Evolutionary conservation across 495 filamentous ascomycete genomes (phyloP).

Genomic region (Letharia columbiana): DNA sequence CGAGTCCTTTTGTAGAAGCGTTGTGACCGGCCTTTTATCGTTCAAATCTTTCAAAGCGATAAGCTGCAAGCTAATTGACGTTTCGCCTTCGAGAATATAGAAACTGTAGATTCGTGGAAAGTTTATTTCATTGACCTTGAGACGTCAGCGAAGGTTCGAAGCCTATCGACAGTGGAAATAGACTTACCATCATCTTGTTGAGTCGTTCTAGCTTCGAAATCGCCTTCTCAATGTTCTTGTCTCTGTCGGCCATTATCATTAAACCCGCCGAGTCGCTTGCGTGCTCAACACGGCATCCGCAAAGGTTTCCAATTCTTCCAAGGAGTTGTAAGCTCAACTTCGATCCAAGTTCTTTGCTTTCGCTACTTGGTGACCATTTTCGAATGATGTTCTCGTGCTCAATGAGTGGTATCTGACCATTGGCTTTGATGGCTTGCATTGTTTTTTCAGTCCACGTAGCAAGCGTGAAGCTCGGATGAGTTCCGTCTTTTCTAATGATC

Average conservation of each 20-base stretch:
- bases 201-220: slow-evolving; percentile 15
- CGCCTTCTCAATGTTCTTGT: slow-evolving; percentile 10
- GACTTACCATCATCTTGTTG: slow-evolving; percentile 13
- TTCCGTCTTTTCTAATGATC: neutral
- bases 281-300: slow-evolving; percentile 7
- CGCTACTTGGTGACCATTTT: slow-evolving; percentile 6
- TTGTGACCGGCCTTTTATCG: slow-evolving; percentile 11
- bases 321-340: neutral
- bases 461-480: neutral
- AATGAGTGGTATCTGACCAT: slow-evolving; percentile 1
- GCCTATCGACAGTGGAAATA: neutral
- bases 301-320: slow-evolving; percentile 8
- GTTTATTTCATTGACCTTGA: slow-evolving; percentile 9
- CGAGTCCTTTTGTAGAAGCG: slow-evolving; percentile 10
- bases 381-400: slow-evolving; percentile 14
- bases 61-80: slow-evolving; percentile 10
- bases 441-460: neutral
- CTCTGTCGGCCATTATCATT: slow-evolving; percentile 17
- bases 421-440: neutral
- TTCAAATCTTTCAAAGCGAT: slow-evolving; percentile 12
- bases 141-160: slow-evolving; percentile 1
- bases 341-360: neutral
- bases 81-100: slow-evolving; percentile 9
- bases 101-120: slow-evolving; percentile 15
- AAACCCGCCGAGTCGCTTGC: slow-evolving; percentile 7